Evolutionary conservation across 805 yeast species (phyloP).

Genomic region (Tetrapisispora fleetii): DNA sequence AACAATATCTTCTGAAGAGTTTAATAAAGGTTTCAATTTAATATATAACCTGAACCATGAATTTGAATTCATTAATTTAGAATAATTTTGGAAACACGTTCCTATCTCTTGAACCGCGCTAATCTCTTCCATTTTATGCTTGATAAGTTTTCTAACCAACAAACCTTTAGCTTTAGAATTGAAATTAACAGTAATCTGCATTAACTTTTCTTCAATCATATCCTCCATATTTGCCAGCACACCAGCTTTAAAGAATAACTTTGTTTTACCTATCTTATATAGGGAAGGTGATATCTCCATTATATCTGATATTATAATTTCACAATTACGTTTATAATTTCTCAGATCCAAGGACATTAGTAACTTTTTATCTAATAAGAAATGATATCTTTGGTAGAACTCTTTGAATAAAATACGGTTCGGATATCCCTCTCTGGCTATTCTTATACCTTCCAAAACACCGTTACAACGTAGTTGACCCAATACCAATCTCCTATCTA

Average conservation of each 20-base stretch:
- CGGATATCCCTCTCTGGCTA: constrained; percentile 95
- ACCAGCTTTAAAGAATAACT: constrained; percentile 93
- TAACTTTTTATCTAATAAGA: constrained; percentile 45
- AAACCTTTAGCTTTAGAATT: constrained; percentile 61
- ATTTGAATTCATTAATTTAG: constrained; percentile 41
- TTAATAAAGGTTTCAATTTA: constrained; percentile 65
- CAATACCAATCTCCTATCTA: constrained; percentile 68
- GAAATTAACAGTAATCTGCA: constrained; percentile 44
- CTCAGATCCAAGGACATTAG: constrained; percentile 5
- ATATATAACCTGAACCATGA: constrained; percentile 76
- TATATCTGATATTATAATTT: constrained; percentile 47
- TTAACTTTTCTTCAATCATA: constrained; percentile 56
- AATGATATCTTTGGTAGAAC: constrained; percentile 63
- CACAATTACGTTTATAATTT: constrained; percentile 59
- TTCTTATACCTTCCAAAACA: constrained; percentile 94
- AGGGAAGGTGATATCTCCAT: constrained; percentile 62
- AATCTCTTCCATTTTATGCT: constrained; percentile 42
- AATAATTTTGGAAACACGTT: constrained; percentile 46
- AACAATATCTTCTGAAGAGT: constrained; percentile 49
- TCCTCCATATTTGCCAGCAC: constrained; percentile 83
- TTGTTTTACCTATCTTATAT: constrained; percentile 85
- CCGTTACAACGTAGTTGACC: constrained; percentile 94
- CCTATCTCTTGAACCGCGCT: constrained; percentile 66
- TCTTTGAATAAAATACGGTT: constrained; percentile 79
- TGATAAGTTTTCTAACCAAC: constrained; percentile 41